These are phyloP conservation scores for Coprinopsis marcescibilis DNA, from an alignment of 768 basidiomycete species.

Conservation along the genomic window DNA sequence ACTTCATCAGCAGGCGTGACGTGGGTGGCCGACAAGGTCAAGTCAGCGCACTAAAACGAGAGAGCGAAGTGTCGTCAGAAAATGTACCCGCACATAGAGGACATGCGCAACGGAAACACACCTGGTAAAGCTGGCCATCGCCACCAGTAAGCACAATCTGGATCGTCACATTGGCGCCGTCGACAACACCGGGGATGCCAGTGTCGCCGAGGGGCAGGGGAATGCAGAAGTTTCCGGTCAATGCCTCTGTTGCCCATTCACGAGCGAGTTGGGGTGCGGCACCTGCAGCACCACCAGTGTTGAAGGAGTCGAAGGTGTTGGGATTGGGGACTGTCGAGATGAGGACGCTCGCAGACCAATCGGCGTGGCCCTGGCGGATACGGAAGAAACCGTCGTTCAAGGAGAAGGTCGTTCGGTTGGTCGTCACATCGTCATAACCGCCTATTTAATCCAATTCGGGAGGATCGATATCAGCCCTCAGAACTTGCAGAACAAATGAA, in stretches of 20 bases:
- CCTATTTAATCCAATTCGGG: conserved; percentile 33
- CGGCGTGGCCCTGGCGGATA: conserved; percentile 52
- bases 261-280: conserved; percentile 33
- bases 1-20: conserved; percentile 23
- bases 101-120: conserved; percentile 18
- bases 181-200: conserved; percentile 37
- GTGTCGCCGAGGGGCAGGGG: conserved; percentile 51
- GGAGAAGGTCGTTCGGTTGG: conserved; percentile 64
- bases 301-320: conserved; percentile 57
- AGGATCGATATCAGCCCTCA: not conserved
- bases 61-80: conserved; percentile 16
- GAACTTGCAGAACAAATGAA: not conserved
- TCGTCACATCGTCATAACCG: conserved; percentile 48
- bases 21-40: conserved; percentile 52
- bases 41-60: conserved; percentile 62
- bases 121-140: conserved; percentile 67
- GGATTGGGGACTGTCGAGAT: conserved; percentile 58
- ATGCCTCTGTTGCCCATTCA: conserved; percentile 40
- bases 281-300: conserved; percentile 24
- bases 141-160: conserved; percentile 58
- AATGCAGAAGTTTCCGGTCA: conserved; percentile 59
- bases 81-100: not conserved
- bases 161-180: conserved; percentile 69
- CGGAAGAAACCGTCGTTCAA: conserved; percentile 54
- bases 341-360: conserved; percentile 48